phyloP scores from a whole-genome alignment of 768 basidiomycete genomes.

The Lentinula boryana region DNA sequence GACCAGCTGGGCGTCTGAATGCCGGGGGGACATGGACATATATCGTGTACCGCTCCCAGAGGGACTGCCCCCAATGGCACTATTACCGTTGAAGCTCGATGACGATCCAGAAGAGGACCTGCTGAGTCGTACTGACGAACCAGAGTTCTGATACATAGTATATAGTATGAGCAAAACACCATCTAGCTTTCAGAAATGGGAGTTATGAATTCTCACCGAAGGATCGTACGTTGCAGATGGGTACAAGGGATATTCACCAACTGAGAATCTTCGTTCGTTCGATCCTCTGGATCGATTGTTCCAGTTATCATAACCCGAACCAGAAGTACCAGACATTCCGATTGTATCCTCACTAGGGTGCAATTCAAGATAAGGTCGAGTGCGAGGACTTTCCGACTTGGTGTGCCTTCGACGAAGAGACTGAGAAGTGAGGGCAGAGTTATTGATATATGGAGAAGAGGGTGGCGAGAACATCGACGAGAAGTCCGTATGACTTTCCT shows the following conservation, averaged over 20 bases:
- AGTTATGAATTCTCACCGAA: neutral
- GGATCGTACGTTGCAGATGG: slow-evolving; percentile 9
- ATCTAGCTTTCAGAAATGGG: neutral
- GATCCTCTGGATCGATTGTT: slow-evolving; percentile 7
- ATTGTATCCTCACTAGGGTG: slow-evolving; percentile 23
- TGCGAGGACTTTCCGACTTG: slow-evolving; percentile 27
- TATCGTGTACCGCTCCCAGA: neutral
- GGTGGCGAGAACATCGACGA: slow-evolving; percentile 30
- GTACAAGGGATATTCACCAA: slow-evolving; percentile 27
- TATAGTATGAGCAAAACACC: neutral
- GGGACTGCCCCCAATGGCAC: neutral
- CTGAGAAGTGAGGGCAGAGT: slow-evolving; percentile 20
- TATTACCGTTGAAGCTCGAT: neutral
- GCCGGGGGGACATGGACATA: neutral
- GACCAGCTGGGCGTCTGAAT: neutral
- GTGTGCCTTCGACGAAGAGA: slow-evolving; percentile 22
- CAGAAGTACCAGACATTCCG: slow-evolving; percentile 29
- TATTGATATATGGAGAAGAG: slow-evolving; percentile 17
- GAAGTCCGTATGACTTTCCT: slow-evolving; percentile 30
- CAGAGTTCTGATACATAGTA: neutral
- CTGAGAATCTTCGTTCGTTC: slow-evolving; percentile 32
- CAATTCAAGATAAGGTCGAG: slow-evolving; percentile 29
- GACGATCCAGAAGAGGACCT: neutral
- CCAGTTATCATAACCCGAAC: slow-evolving; percentile 7
- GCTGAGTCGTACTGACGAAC: neutral